Conservation (phyloP, 371 early-diverging fungal species). For the Batrachochytrium dendrobatidis region DNA sequence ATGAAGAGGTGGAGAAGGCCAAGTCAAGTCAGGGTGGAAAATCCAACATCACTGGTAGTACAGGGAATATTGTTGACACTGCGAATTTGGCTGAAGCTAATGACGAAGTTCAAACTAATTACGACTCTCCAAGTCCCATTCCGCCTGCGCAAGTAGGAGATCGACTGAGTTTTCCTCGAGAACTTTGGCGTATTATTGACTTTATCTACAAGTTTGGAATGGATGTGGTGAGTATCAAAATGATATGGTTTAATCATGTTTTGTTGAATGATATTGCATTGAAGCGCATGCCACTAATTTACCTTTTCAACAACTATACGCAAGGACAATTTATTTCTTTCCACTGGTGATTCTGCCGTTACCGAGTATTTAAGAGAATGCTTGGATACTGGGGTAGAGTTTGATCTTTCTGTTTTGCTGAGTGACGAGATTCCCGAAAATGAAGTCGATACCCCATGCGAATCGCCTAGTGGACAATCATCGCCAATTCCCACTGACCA, state of each 20-base stretch:
- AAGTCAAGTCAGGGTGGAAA: too few species aligned
- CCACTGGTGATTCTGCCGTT: slow-evolving; percentile 57
- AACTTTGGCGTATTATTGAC: slow-evolving; percentile 72
- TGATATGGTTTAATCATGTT: neutral
- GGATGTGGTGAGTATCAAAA: slow-evolving; percentile 35
- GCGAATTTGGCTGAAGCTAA: neutral
- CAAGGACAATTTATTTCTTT: slow-evolving; percentile 57
- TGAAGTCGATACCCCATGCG: neutral
- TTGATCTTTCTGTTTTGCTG: slow-evolving; percentile 48
- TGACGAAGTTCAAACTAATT: too few species aligned
- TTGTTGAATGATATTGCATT: slow-evolving; percentile 2
- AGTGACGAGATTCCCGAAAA: slow-evolving; percentile 16
- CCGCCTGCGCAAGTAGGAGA: slow-evolving; percentile 21
- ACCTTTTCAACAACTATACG: too few species aligned
- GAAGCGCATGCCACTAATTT: too few species aligned
- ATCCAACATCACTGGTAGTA: neutral
- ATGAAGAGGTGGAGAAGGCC: neutral
- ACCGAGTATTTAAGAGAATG: slow-evolving; percentile 68
- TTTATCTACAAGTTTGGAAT: slow-evolving; percentile 64
- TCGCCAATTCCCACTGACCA: neutral
- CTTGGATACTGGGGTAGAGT: slow-evolving; percentile 69
- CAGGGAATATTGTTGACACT: neutral
- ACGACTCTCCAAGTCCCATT: slow-evolving; percentile 3
- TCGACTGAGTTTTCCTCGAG: slow-evolving; percentile 67
- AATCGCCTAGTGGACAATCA: too few species aligned